phyloP scores from a whole-genome alignment of 305 asterid genomes.

The Fraxinus xanthoxyloides region DNA sequence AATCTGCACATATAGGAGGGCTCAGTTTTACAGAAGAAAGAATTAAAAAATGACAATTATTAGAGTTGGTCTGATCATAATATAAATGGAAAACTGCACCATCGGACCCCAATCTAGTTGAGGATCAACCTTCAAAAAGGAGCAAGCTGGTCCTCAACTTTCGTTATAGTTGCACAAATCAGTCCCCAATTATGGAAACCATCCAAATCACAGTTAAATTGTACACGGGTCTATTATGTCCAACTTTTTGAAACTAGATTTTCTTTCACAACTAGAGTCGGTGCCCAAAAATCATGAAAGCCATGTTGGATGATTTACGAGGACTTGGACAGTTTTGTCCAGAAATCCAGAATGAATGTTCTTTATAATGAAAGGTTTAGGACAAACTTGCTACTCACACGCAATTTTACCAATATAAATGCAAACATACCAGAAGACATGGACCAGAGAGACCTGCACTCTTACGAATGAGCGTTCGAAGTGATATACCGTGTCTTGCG shows the following conservation, averaged over 20 bases:
- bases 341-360: background rate
- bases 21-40: background rate
- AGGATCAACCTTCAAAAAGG: background rate
- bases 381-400: background rate
- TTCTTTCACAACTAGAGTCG: background rate
- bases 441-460: conserved; percentile 70
- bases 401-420: background rate
- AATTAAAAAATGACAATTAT: background rate
- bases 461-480: conserved; percentile 79
- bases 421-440: conserved; percentile 67
- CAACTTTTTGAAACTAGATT: background rate
- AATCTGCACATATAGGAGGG: conserved; percentile 46
- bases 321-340: background rate
- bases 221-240: background rate
- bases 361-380: background rate
- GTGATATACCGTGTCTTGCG: conserved; percentile 89
- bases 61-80: background rate
- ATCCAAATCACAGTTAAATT: background rate
- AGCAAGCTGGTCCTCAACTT: background rate
- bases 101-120: background rate
- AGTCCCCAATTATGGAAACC: background rate
- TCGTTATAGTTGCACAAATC: background rate
- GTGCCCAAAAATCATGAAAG: background rate
- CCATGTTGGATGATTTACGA: background rate
- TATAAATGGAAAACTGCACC: background rate